Evolutionary conservation across 2,329 filamentous ascomycete species (phyloP), one percentile per base, ranked within the genome.

Genomic region (Pyricularia grisea): DNA sequence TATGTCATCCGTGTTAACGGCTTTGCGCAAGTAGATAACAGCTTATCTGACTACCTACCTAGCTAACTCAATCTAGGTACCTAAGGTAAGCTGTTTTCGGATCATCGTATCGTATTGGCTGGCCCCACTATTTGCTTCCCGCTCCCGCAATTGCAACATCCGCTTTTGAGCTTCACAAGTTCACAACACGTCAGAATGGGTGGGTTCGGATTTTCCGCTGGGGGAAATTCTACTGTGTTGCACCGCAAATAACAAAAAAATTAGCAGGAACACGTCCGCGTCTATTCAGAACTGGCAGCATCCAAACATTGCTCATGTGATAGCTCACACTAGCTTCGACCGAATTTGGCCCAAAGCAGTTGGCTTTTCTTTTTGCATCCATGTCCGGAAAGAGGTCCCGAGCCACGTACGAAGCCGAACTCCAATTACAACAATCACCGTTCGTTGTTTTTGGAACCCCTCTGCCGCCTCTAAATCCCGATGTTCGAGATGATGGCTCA

Each of bases 371-470:
- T 67, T 71, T 69, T 68, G 31, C 67, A 10, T 65, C 68, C 79
- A 94, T 94, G 91, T 88, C 91, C 73, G 86, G 81, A 80, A 98
- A 95, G 87, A 89, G 93, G 79, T 90, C 90, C 74, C 90, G 90
- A 75, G 87, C 87, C 74, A 85, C 88, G 74, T 96, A 92, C 79
- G 93, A 97, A 81, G 87, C 89, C 74, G 90, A 94, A 75, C 80
- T 88, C 66, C 84, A 88, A 78, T 81, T 84, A 69, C 83, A 87
- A 70, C 86, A 90, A 76, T 89, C 92, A 17, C 90, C 92, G 0
- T 97, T 88, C 78, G 91, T 90, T 69, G 76, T 90, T 69, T 97
- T 91, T 77, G 95, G 95, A 76, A 97, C 93, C 2, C 90, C 94
- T 10, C 84, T 99, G 20, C 93, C 93, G 0, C 87, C 92, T 3